Evolutionary conservation across 2,329 filamentous ascomycete genomes (phyloP), one percentile per base, ranked within the genome.

Genomic region (Penicillium psychrosexuale): DNA sequence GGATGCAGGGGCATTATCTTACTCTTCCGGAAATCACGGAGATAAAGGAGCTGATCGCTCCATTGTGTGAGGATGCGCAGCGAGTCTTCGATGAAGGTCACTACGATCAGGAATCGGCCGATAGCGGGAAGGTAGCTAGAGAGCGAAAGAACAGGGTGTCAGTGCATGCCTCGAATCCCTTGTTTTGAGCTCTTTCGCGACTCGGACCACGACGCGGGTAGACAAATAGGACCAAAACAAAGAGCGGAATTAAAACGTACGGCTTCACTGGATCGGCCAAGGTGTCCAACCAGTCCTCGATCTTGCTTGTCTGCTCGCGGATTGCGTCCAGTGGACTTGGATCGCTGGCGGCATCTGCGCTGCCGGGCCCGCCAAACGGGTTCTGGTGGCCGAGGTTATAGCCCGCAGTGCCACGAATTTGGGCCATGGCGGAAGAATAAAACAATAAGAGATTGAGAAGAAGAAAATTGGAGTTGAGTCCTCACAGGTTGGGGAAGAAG

Each of bases 21-120:
- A 97, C 93, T 97, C 74, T 90, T 84, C 72, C 93, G 84, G 81
- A 95, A 97, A 68, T 96, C 90, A 73, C 89, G 87, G 51, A 99
- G 85, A 75, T 97, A 99, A 58, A 89, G 81, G 57, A 99, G 84
- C 80, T 99, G 94, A 73, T 97, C 94, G 71, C 74, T 86, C 92
- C 94, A 99, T 85, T 99, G 94, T 65, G 94, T 99, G 67, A 97
- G 81, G 76, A 99, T 99, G 72, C 94, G 86, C 60, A 99, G 80
- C 47, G 92, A 91, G 80, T 99, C 94, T 77, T 99, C 94, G 66
- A 99, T 82, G 78, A 99, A 99, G 59, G 94, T 99, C 51, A 97
- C 94, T 53, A 99, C 94, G 66, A 99, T 99, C 65, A 99, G 78
- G 77, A 97, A 97, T 64, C 94, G 90, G 64, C 94, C 94, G 79